Evolutionary conservation across 805 yeast genomes (phyloP), one percentile per base, ranked within the genome.

Genomic region (Wickerhamomyces rabaulensis): DNA sequence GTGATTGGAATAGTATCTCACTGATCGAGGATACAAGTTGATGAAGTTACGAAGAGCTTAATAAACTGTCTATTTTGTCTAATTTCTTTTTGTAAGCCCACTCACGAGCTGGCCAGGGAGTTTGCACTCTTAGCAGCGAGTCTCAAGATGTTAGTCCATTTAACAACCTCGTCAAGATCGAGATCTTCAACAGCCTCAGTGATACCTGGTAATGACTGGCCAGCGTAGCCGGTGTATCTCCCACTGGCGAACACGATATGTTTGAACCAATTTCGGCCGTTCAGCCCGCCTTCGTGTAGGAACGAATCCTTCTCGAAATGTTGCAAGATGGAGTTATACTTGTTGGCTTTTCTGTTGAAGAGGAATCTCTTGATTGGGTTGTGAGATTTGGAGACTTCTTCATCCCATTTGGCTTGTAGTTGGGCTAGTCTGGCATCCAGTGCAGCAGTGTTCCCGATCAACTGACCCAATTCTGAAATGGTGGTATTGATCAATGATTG

Each of bases 221-320:
- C 81, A 38, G 71, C 73, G 51, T 78, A 78, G 9, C 82, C 83
- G 1, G 81, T 77, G 54, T 74, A 73, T 54, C 82, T 67, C 3
- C 82, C 82, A 50, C 77, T 65, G 2, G 81, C 78, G 55, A 65
- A 78, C 20, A 76, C 70, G 41, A 72, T 62, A 61, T 78, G 82
- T 51, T 71, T 75, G 61, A 75, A 78, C 82, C 82, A 78, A 9
- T 69, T 61, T 60, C 83, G 67, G 23, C 65, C 68, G 7, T 65
- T 67, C 41, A 78, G 60, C 1, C 83, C 83, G 6, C 68, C 63
- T 29, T 69, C 65, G 46, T 68, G 63, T 27, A 78, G 49, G 52
- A 78, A 76, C 13, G 50, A 39, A 39, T 54, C 50, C 54, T 78
- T 66, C 52, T 78, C 83, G 50, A 70, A 64, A 51, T 62, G 65